These are phyloP conservation scores for Trichosanthes cucumerina DNA, from an alignment of 306 rosid genomes.

Conservation along the genomic window DNA sequence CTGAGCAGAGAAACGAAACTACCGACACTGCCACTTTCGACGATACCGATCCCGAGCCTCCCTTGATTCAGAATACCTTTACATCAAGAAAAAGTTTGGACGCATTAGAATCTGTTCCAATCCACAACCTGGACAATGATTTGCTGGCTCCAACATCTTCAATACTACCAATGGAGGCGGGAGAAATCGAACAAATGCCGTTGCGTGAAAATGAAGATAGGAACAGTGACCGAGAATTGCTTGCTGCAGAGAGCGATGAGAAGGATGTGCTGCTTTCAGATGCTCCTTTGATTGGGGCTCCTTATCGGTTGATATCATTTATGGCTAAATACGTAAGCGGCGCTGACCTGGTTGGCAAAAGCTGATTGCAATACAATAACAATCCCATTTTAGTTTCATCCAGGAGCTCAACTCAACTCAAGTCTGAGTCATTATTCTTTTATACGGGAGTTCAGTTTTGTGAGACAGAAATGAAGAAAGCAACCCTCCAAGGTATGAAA, in stretches of 20 bases:
- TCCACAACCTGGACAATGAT: slow-evolving; percentile 21
- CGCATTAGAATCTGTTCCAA: slow-evolving; percentile 20
- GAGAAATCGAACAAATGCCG: slow-evolving; percentile 65
- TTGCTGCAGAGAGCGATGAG: slow-evolving; percentile 26
- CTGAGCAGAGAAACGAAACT: slow-evolving; percentile 13
- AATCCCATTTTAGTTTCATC: slow-evolving; percentile 19
- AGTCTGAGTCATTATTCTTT: neutral
- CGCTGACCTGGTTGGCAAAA: slow-evolving; percentile 61
- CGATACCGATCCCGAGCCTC: slow-evolving; percentile 13
- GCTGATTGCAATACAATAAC: slow-evolving; percentile 17
- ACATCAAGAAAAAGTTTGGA: slow-evolving; percentile 17
- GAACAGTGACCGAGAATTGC: slow-evolving; percentile 26
- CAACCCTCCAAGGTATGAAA: slow-evolving; percentile 16
- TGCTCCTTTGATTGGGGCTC: slow-evolving; percentile 89
- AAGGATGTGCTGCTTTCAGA: slow-evolving; percentile 46
- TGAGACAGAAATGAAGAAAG: slow-evolving; percentile 13
- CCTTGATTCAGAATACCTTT: slow-evolving; percentile 20
- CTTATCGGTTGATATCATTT: slow-evolving; percentile 72
- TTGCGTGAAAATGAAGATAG: slow-evolving; percentile 37
- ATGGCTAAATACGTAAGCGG: slow-evolving; percentile 87
- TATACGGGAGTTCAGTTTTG: neutral
- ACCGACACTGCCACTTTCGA: slow-evolving; percentile 18
- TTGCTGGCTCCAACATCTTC: slow-evolving; percentile 12
- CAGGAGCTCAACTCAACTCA: neutral
- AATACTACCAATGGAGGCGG: slow-evolving; percentile 23